Percentiles rank a stretch among this genome's conserved stretches.
Evolutionary conservation across 768 basidiomycete species (phyloP).

Genomic region (Pleurotus pulmonarius): DNA sequence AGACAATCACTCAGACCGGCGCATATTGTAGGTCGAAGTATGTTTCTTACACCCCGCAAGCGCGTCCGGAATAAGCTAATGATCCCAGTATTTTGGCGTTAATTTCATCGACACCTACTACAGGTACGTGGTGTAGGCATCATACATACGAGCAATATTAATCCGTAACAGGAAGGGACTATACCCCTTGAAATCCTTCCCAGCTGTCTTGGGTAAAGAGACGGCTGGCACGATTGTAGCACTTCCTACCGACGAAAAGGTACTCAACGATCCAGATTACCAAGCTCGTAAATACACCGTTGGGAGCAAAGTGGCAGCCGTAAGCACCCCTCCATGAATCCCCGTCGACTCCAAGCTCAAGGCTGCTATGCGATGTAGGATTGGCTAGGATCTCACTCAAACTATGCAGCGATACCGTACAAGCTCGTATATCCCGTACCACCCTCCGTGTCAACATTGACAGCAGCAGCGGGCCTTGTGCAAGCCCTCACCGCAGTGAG

Average conservation of each 20-base stretch:
- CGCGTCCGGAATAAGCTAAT: not conserved
- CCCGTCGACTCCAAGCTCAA: not conserved
- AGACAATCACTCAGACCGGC: not conserved
- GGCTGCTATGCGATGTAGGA: conserved; percentile 28
- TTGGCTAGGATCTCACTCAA: conserved; percentile 52
- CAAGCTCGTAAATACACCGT: conserved; percentile 61
- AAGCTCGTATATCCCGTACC: conserved; percentile 64
- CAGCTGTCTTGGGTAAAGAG: conserved; percentile 75
- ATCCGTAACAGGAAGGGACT: conserved; percentile 47
- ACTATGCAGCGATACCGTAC: conserved; percentile 69
- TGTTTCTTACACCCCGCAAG: not conserved
- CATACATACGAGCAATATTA: not conserved
- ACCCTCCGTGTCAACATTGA: conserved; percentile 47
- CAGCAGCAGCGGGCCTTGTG: conserved; percentile 64
- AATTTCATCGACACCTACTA: conserved; percentile 90
- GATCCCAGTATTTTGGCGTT: conserved; percentile 60
- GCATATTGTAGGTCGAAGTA: not conserved
- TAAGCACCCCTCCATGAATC: conserved; percentile 27
- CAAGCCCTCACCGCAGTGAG: conserved; percentile 78
- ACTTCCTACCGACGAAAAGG: conserved; percentile 62
- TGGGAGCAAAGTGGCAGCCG: conserved; percentile 73
- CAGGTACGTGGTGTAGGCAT: conserved; percentile 38
- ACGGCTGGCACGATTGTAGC: conserved; percentile 71
- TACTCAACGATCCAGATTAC: conserved; percentile 59
- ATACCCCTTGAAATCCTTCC: conserved; percentile 56